Percentiles rank a stretch among this genome's conserved stretches.
phyloP scores from a whole-genome alignment of 345 rosid species.

The Corchorus olitorius region DNA sequence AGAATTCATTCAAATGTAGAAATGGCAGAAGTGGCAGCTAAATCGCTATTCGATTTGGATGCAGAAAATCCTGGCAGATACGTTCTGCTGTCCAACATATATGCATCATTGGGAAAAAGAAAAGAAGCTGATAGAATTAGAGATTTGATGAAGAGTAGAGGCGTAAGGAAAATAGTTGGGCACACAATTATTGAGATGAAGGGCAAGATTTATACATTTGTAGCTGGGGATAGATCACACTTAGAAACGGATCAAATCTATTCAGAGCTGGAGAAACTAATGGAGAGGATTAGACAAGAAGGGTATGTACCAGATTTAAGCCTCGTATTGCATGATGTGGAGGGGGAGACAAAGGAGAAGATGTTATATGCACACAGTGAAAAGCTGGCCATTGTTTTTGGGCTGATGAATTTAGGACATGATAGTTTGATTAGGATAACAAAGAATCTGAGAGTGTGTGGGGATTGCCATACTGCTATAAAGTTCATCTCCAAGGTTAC shows the following conservation, averaged over 20 bases:
- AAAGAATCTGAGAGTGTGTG: slow-evolving; percentile 78
- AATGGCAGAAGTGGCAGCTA: slow-evolving; percentile 55
- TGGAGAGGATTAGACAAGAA: slow-evolving; percentile 20
- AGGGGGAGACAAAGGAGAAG: slow-evolving; percentile 72
- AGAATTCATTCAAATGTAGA: slow-evolving; percentile 50
- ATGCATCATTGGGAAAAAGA: slow-evolving; percentile 69
- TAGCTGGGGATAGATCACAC: slow-evolving; percentile 41
- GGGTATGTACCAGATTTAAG: slow-evolving; percentile 27
- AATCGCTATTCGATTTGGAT: slow-evolving; percentile 34
- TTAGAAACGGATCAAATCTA: slow-evolving; percentile 23
- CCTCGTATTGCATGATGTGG: slow-evolving; percentile 78
- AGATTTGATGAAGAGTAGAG: slow-evolving; percentile 57
- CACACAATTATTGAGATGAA: slow-evolving; percentile 69
- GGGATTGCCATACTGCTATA: slow-evolving; percentile 77
- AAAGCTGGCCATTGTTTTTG: slow-evolving; percentile 77
- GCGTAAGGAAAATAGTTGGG: slow-evolving; percentile 71
- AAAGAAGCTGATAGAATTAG: slow-evolving; percentile 71
- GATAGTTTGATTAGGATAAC: slow-evolving; percentile 68
- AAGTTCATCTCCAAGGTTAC: slow-evolving; percentile 67
- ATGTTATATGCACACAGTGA: slow-evolving; percentile 57
- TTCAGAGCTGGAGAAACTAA: slow-evolving; percentile 26
- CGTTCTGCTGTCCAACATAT: slow-evolving; percentile 67
- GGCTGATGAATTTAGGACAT: slow-evolving; percentile 64
- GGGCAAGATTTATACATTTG: slow-evolving; percentile 48
- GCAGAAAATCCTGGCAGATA: slow-evolving; percentile 50